Base-by-base conservation (phyloP, 306 rosid genomes). In the Acacia acuminata region DNA sequence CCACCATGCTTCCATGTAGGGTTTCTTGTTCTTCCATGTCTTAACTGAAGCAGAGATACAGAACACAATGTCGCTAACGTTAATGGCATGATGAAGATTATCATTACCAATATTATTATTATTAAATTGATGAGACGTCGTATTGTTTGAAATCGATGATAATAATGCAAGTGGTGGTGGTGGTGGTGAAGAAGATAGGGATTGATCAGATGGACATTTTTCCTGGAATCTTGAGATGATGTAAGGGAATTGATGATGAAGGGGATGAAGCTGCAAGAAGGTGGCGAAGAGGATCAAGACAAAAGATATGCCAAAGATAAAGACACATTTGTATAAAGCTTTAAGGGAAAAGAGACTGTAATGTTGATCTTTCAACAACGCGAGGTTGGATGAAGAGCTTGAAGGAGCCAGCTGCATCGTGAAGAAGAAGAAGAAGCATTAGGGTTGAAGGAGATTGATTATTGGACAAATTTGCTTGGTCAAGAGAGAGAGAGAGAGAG, bases 1-100 rank as follows among this genome's bases (percentile, higher is more conserved):
- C 92, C 92, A 88, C 92, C 92, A 87, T 15, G 89, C 38, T 69
- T 85, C 75, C 2, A 73, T 64, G 85, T 88, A 85, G 38, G 79
- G 10, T 38, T 24, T 88, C 66, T 75, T 88, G 63, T 10, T 38
- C 76, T 48, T 79, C 94, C 90, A 88, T 30, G 92, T 88, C 32
- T 87, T 83, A 61, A 87, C 75, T 1, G 92, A 82, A 10, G 84
- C 92, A 20, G 79, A 85, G 5, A 88, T 71, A 2, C 90, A 79
- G 51, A 88, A 71, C 43, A 88, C 76, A n/a, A 85, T 82, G 83
- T 87, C 86, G 24, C 82, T 85, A 11, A 77, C 16, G 16, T 84
- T 84, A 22, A 90, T 84, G 3, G 82, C 69, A 24, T 64, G 11
- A 36, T 14, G 14, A 45, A 2, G 55, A 48, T 45, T 45, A 45